A percentile compares a stretch with the other conserved stretches of the same genome.
Conservation (phyloP, 305 asterid species). For the Stenogyne calaminthoides region DNA sequence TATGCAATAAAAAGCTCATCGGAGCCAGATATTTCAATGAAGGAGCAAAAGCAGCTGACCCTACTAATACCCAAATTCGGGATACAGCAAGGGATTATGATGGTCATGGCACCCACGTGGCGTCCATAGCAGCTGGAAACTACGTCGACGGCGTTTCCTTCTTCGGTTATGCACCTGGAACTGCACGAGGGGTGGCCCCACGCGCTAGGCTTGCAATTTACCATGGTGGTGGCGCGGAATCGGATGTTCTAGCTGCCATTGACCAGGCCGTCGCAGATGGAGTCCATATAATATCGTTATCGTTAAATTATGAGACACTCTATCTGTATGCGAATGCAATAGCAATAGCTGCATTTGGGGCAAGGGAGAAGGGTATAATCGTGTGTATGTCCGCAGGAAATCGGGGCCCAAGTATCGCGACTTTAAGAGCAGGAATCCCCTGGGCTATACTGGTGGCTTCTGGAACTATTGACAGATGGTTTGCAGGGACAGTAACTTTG, state of each 20-base stretch:
- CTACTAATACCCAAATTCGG: neutral
- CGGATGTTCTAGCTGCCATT: constrained; percentile 16
- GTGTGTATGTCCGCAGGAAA: constrained; percentile 43
- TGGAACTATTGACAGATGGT: constrained; percentile 35
- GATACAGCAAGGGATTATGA: constrained; percentile 28
- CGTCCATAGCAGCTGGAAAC: constrained; percentile 30
- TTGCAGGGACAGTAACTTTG: constrained; percentile 33
- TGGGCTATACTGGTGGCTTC: constrained; percentile 38
- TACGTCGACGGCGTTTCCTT: constrained; percentile 21
- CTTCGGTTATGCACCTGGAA: constrained; percentile 30
- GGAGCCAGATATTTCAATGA: constrained; percentile 38
- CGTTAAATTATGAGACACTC: neutral
- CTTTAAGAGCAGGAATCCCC: constrained; percentile 30
- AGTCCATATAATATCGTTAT: constrained; percentile 13
- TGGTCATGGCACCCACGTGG: constrained; percentile 29
- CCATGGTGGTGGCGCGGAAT: neutral
- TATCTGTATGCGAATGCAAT: constrained; percentile 26
- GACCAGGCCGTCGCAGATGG: constrained; percentile 34
- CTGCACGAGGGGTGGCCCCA: constrained; percentile 30
- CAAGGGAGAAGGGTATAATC: constrained; percentile 38
- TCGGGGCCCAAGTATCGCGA: constrained; percentile 20
- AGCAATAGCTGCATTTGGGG: constrained; percentile 38
- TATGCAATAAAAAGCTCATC: no score
- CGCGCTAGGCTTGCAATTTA: neutral
- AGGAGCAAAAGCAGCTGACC: constrained; percentile 28